Base-by-base conservation (phyloP, 352 stramenopile genomes). In the Phytophthora cactorum region DNA sequence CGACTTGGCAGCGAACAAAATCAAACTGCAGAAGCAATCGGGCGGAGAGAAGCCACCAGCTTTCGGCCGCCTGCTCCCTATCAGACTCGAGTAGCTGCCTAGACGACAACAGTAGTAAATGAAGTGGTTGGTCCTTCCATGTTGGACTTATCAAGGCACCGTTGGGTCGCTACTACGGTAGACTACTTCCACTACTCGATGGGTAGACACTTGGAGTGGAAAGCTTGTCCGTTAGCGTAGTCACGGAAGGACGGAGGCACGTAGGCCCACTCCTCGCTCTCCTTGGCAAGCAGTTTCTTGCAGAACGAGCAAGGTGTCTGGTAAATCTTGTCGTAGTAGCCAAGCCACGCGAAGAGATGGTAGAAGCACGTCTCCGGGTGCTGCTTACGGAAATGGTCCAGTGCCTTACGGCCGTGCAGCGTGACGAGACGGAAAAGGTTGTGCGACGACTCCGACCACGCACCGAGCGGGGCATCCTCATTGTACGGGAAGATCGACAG, bases 241-340 rank as follows among this genome's bases (percentile, higher is more conserved):
- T 94, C 88, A 36, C 88, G 84, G 71, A 94, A 94, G n/a, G 86
- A 91, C 29, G 88, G 88, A 70, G 88, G 88, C 46, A 96, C 61
- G 46, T 91, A 94, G 10, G 83, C 82, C 74, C 80, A 91, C 55
- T 94, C 83, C 50, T 94, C 86, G 43, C 71, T 89, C 63, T 94
- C 86, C 72, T 93, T 94, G 46, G 77, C 73, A 36, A 96, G 74
- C 52, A 96, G 81, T 66, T 93, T 94, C 72, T 96, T 96, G 78
- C 88, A 96, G 29, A 82, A 75, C 29, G 78, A 88, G 75, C 88
- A 96, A 10, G 88, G 83, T 45, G 88, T 94, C 72, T 96, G 86
- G 75, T 96, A 94, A 65, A 94, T 82, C 74, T 96, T 96, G 78
- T 96, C 88, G 66, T 90, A 96, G 75, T 88, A 93, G 50, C 81